These are phyloP conservation scores for Debaryomycetaceae sp. DNA, from an alignment of 1,139 yeast genomes.

Conservation along the genomic window DNA sequence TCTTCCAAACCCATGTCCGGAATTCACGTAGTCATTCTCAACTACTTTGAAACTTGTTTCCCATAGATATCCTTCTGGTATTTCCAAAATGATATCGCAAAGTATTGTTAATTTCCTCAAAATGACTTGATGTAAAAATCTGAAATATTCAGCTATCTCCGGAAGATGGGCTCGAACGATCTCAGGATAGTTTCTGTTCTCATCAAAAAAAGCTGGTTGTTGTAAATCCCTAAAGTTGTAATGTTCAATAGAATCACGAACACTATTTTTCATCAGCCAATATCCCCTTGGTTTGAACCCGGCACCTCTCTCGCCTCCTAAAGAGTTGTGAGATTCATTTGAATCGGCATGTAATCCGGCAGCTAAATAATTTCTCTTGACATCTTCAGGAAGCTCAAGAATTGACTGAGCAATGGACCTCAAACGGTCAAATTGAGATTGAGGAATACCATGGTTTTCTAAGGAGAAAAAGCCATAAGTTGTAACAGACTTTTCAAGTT, in stretches of 20 bases:
- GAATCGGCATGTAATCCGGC: conserved; percentile 29
- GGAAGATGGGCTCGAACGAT: conserved; percentile 23
- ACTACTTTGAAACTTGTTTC: conserved; percentile 27
- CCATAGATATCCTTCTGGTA: conserved; percentile 31
- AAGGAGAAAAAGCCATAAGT: conserved; percentile 21
- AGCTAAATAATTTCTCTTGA: conserved; percentile 17
- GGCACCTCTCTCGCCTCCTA: conserved; percentile 28
- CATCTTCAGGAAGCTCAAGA: conserved; percentile 20
- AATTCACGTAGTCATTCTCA: conserved; percentile 17
- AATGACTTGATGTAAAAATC: conserved; percentile 20
- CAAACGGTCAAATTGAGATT: conserved; percentile 15
- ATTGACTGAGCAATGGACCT: conserved; percentile 20
- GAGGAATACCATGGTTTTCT: conserved; percentile 19
- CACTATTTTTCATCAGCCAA: conserved; percentile 32
- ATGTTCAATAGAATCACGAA: conserved; percentile 25
- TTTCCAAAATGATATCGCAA: conserved; percentile 28
- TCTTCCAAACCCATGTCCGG: conserved; percentile 32
- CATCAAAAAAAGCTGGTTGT: conserved; percentile 21
- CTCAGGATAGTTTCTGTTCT: conserved; percentile 23
- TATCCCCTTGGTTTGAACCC: conserved; percentile 31
- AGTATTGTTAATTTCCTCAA: conserved; percentile 23
- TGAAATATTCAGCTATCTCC: conserved; percentile 26
- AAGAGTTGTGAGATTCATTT: conserved; percentile 27
- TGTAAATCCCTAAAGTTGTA: conserved; percentile 25
- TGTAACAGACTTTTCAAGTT: conserved; percentile 19